Evolutionary conservation across 805 yeast genomes (phyloP).

Genomic region (Sungouiella blattae): DNA sequence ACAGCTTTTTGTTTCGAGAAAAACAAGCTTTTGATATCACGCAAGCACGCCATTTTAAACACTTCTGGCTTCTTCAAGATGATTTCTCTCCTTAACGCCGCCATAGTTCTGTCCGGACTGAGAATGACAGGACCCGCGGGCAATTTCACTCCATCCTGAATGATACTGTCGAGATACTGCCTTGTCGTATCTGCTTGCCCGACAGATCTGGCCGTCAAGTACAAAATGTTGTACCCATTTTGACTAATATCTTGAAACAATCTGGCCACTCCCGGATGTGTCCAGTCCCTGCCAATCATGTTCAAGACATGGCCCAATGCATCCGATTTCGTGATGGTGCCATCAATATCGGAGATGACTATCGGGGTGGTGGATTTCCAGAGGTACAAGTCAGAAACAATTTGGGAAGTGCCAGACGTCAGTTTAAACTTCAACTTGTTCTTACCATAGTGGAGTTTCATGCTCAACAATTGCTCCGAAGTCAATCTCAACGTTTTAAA

Average conservation of each 20-base stretch:
- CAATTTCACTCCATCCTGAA: slow-evolving; percentile 62
- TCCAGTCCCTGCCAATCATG: slow-evolving; percentile 95
- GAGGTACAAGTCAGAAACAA: slow-evolving; percentile 67
- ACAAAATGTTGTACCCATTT: slow-evolving; percentile 92
- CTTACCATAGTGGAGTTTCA: slow-evolving; percentile 73
- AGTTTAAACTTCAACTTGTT: slow-evolving; percentile 78
- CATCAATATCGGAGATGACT: slow-evolving; percentile 96
- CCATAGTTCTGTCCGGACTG: slow-evolving; percentile 95
- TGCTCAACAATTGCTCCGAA: slow-evolving; percentile 76
- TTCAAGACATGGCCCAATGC: slow-evolving; percentile 95
- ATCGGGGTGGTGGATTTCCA: slow-evolving; percentile 87
- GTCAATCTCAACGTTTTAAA: slow-evolving; percentile 89
- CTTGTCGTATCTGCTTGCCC: slow-evolving; percentile 94
- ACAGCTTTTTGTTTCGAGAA: slow-evolving; percentile 18
- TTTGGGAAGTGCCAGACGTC: slow-evolving; percentile 75
- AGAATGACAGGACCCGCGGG: slow-evolving; percentile 93
- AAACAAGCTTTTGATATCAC: slow-evolving; percentile 77
- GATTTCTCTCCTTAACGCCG: slow-evolving; percentile 88
- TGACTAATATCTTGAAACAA: slow-evolving; percentile 79
- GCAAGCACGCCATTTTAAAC: slow-evolving; percentile 96
- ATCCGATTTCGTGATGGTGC: slow-evolving; percentile 96
- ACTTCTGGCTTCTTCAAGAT: slow-evolving; percentile 94
- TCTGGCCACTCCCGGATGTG: slow-evolving; percentile 93
- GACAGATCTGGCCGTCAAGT: slow-evolving; percentile 90
- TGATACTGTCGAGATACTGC: slow-evolving; percentile 71